These are phyloP conservation scores for Torulaspora indica DNA, from an alignment of 805 yeast genomes.

Conservation along the genomic window DNA sequence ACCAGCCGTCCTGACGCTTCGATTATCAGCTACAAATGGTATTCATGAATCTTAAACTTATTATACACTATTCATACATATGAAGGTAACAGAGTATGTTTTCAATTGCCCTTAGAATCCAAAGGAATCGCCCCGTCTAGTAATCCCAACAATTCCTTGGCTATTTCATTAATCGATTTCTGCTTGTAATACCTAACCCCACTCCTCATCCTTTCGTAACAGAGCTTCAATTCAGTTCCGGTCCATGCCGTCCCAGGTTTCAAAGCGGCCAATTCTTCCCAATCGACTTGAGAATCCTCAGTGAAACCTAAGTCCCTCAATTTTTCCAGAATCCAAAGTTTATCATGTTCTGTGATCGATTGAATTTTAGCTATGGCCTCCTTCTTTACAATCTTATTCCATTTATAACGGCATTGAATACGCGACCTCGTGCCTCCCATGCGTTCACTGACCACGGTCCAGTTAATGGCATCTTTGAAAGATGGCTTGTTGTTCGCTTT, in stretches of 20 bases:
- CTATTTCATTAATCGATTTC: constrained; percentile 37
- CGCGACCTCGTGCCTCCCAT: constrained; percentile 88
- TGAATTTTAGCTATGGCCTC: constrained; percentile 46
- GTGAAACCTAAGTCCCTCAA: constrained; percentile 43
- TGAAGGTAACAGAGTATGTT: not conserved
- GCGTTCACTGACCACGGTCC: constrained; percentile 86
- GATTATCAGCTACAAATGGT: not conserved
- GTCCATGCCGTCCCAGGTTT: constrained; percentile 49
- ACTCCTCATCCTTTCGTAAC: constrained; percentile 56
- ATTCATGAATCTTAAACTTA: constrained; percentile 1
- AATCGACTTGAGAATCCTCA: constrained; percentile 44
- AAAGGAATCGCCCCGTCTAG: constrained; percentile 20
- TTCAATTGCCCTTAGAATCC: constrained; percentile 15
- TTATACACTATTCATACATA: constrained; percentile 8
- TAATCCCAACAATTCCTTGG: constrained; percentile 29
- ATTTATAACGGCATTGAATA: constrained; percentile 92
- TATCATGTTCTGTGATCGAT: constrained; percentile 44
- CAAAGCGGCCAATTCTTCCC: constrained; percentile 50
- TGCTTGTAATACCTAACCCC: constrained; percentile 46
- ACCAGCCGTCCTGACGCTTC: constrained; percentile 1
- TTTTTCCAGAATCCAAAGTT: constrained; percentile 46
- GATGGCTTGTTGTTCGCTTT: constrained; percentile 25
- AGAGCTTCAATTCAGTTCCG: constrained; percentile 55
- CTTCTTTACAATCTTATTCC: constrained; percentile 75
- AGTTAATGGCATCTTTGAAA: constrained; percentile 55